Evolutionary conservation across 2,329 filamentous ascomycete genomes (phyloP).

Genomic region (Lasiodiplodia hormozganensis): DNA sequence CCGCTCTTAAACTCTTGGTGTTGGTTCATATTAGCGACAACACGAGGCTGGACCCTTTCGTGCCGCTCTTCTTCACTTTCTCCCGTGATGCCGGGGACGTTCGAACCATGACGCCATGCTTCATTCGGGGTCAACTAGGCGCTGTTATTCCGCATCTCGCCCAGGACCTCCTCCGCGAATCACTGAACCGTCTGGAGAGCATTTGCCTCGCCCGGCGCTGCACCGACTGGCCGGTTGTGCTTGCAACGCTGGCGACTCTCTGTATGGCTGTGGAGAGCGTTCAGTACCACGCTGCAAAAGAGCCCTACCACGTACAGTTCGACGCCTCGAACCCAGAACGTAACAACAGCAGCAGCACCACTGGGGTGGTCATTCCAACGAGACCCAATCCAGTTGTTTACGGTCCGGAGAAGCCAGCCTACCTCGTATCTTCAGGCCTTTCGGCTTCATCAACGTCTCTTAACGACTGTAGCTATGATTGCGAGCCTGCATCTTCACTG

Average conservation of each 20-base stretch:
- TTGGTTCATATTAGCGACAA: constrained; percentile 48
- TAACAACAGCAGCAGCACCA: not conserved
- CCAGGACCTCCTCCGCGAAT: constrained; percentile 39
- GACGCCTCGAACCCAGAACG: not conserved
- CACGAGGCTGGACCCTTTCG: constrained; percentile 38
- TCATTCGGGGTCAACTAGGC: constrained; percentile 49
- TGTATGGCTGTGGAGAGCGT: constrained; percentile 49
- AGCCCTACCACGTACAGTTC: constrained; percentile 40
- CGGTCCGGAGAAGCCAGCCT: constrained; percentile 11
- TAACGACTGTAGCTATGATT: not conserved
- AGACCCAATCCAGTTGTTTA: not conserved
- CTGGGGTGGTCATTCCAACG: not conserved
- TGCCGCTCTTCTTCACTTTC: constrained; percentile 27
- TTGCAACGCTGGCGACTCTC: constrained; percentile 43
- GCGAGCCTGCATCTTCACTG: constrained; percentile 6
- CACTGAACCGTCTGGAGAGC: constrained; percentile 42
- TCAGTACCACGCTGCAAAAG: constrained; percentile 47
- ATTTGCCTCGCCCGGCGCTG: constrained; percentile 41
- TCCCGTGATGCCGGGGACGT: constrained; percentile 27
- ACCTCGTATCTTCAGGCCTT: not conserved
- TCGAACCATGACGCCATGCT: constrained; percentile 42
- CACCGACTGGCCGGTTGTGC: constrained; percentile 42
- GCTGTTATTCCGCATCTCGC: constrained; percentile 44
- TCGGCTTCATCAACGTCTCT: not conserved
- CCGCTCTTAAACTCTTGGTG: constrained; percentile 48